Conservation (phyloP, 768 basidiomycete genomes). For the Lentinula edodes region DNA sequence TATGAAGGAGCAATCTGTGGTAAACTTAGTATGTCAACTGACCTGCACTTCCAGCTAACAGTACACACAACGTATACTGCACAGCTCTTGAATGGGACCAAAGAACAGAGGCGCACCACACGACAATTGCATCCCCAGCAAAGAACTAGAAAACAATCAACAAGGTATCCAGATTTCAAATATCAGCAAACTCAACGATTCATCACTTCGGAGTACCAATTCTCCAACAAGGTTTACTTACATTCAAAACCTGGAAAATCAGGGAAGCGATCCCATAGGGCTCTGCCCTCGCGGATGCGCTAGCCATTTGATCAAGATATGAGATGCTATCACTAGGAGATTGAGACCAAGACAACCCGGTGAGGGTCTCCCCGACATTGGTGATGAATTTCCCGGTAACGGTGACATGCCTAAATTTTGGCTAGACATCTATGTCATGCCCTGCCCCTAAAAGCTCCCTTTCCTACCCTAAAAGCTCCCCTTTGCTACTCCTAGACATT, state of each 20-base stretch:
- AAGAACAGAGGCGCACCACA: not conserved
- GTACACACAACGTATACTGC: not conserved
- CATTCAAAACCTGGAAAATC: not conserved
- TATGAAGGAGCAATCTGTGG: no score
- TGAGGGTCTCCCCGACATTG: not conserved
- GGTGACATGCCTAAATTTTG: no score
- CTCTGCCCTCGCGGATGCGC: not conserved
- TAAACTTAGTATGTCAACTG: not conserved
- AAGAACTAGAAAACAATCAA: not conserved
- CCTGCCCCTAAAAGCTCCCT: no score
- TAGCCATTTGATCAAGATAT: not conserved
- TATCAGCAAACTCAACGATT: no score
- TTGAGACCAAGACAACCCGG: not conserved
- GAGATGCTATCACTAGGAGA: not conserved
- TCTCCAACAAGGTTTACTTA: not conserved
- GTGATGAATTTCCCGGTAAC: not conserved
- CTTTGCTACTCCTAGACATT: no score
- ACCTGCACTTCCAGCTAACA: not conserved
- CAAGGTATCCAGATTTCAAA: not conserved
- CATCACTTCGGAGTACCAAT: no score
- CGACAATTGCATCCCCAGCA: not conserved
- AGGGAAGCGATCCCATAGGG: not conserved
- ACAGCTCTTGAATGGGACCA: not conserved
- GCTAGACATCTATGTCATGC: no score
- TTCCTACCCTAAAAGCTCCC: no score